Conservation (phyloP, 1,284 basidiomycete genomes). For the Wallemia mellicola region DNA sequence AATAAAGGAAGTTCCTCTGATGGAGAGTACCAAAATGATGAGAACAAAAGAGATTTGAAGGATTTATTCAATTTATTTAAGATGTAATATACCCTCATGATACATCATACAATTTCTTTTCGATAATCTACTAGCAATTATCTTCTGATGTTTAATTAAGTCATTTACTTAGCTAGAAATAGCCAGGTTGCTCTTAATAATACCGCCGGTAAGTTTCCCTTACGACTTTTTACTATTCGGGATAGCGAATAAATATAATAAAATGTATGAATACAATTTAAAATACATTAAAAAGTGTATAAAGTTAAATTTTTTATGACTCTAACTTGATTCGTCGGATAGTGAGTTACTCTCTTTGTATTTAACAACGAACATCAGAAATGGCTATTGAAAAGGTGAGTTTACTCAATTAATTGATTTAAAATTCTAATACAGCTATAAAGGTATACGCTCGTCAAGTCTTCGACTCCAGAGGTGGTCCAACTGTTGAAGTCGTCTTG, state of each 20-base stretch:
- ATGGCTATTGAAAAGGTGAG: not conserved
- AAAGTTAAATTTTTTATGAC: too few relatives aligned
- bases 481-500: conserved; percentile 83
- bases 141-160: too few relatives aligned
- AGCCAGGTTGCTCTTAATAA: not conserved
- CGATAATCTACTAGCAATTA: too few relatives aligned
- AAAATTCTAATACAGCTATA: not conserved
- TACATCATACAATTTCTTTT: not conserved
- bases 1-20: not conserved
- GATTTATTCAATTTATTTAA: not conserved
- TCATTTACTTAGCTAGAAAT: too few relatives aligned
- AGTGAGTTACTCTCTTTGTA: not conserved
- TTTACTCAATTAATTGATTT: not conserved
- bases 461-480: conserved; percentile 70
- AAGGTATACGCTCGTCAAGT: conserved; percentile 56
- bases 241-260: too few relatives aligned
- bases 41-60: not conserved
- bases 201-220: not conserved
- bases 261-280: too few relatives aligned
- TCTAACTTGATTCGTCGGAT: not conserved
- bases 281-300: too few relatives aligned
- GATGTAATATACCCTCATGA: not conserved
- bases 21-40: not conserved
- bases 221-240: not conserved
- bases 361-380: not conserved